Evolutionary conservation across 225 moss, liverwort and hornwort genomes (phyloP).

Genomic region (Bryoerythrophyllum caledonicum): DNA sequence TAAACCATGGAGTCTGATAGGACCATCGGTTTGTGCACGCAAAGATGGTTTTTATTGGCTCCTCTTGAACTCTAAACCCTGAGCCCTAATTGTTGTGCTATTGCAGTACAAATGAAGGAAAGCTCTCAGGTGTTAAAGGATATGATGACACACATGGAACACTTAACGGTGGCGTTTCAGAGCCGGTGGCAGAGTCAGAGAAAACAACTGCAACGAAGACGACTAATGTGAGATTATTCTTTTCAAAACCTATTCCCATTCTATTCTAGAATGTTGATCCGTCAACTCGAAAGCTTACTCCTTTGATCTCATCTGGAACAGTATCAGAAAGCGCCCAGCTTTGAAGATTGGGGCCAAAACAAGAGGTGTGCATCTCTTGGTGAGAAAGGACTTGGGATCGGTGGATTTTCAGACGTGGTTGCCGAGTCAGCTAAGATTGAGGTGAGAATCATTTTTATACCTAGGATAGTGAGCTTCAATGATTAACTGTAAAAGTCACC

Average conservation of each 20-base stretch:
- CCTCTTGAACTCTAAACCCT: neutral
- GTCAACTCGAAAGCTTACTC: conserved; percentile 18
- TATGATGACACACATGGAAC: conserved; percentile 4
- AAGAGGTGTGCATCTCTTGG: conserved; percentile 15
- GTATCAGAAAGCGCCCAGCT: conserved; percentile 21
- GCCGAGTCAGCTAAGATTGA: conserved; percentile 11
- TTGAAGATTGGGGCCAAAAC: conserved; percentile 13
- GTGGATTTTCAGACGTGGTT: conserved; percentile 15
- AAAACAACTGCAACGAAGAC: neutral
- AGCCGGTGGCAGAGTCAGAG: conserved; percentile 22
- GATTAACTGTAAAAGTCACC: too few species aligned
- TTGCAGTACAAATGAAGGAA: conserved; percentile 17
- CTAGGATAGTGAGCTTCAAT: too few species aligned
- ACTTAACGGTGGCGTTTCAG: conserved; percentile 9
- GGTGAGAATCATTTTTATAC: conserved; percentile 8
- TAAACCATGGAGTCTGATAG: neutral
- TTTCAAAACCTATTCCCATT: neutral
- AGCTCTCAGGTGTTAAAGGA: conserved; percentile 11
- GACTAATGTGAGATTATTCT: conserved; percentile 12
- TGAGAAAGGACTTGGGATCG: neutral
- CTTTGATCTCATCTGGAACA: conserved; percentile 20
- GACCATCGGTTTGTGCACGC: conserved; percentile 1
- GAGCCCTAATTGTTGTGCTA: neutral
- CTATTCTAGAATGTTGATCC: neutral
- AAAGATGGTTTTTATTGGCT: conserved; percentile 15